Conservation (phyloP, 371 early-diverging fungal genomes). For the Mortierella sp. region DNA sequence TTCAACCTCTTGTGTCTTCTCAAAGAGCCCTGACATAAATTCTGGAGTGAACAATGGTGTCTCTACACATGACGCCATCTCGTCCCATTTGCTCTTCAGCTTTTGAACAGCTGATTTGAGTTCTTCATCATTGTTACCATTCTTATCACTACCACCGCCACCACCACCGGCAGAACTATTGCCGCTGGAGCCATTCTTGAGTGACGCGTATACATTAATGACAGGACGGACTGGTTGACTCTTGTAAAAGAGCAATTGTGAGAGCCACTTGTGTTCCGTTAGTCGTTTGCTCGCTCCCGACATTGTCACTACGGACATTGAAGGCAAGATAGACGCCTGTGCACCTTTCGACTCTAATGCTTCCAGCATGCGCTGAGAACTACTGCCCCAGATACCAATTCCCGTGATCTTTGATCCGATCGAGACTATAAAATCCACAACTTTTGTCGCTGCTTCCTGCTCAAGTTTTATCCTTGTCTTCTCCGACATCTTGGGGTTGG, state of each 20-base stretch:
- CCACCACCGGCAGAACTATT: not conserved
- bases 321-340: conserved; percentile 13
- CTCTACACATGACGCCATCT: not conserved
- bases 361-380: not conserved
- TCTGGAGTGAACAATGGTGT: not conserved
- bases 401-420: conserved; percentile 23
- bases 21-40: not conserved
- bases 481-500: not conserved
- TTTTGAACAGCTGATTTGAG: not conserved
- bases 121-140: not conserved
- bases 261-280: conserved; percentile 2
- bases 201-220: not conserved
- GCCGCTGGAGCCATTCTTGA: not conserved
- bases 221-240: not conserved
- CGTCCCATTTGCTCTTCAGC: not conserved
- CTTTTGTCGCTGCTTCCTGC: conserved; percentile 3
- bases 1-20: not conserved
- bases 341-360: conserved; percentile 5
- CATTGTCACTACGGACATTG: not conserved
- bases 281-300: conserved; percentile 5
- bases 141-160: not conserved
- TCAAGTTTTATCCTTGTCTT: conserved; percentile 8
- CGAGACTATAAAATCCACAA: conserved; percentile 21
- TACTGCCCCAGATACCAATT: conserved; percentile 11
- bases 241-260: conserved; percentile 14